phyloP scores from a whole-genome alignment of 441 rosid genomes.

The Adansonia gregorii region DNA sequence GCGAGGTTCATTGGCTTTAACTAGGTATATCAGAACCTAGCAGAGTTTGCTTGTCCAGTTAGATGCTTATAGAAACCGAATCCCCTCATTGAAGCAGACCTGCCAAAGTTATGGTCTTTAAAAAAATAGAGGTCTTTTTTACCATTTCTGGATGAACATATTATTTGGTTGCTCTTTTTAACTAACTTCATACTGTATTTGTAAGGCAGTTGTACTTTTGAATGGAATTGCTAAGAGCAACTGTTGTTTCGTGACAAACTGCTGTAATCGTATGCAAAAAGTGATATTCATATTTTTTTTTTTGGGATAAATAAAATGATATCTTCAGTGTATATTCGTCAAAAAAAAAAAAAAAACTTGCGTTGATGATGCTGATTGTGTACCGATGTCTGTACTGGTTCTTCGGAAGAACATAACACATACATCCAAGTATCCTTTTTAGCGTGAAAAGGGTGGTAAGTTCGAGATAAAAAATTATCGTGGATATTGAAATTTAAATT shows the following conservation, averaged over 20 bases:
- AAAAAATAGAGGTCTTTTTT: neutral
- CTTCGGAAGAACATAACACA: neutral
- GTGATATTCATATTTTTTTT: neutral
- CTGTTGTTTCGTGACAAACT: constrained; percentile 9
- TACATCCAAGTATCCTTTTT: neutral
- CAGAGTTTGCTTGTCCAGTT: neutral
- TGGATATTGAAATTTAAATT: too few species aligned
- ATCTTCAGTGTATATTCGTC: neutral
- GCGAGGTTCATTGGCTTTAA: neutral
- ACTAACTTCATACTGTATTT: neutral
- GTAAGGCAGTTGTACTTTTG: neutral
- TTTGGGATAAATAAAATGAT: neutral
- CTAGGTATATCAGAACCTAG: neutral
- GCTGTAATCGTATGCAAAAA: constrained; percentile 1
- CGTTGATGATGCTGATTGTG: neutral
- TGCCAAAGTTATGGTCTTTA: neutral
- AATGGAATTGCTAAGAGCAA: constrained; percentile 6
- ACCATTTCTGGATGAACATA: neutral
- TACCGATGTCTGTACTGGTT: neutral
- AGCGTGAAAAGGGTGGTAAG: too few species aligned
- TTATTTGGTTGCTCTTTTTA: constrained; percentile 9
- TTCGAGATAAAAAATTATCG: too few species aligned
- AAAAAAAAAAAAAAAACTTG: neutral
- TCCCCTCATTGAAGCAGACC: neutral
- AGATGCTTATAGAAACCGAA: constrained; percentile 4